These are phyloP conservation scores for Trichoderma breve DNA, from an alignment of 2,329 filamentous ascomycete species.

Conservation along the genomic window DNA sequence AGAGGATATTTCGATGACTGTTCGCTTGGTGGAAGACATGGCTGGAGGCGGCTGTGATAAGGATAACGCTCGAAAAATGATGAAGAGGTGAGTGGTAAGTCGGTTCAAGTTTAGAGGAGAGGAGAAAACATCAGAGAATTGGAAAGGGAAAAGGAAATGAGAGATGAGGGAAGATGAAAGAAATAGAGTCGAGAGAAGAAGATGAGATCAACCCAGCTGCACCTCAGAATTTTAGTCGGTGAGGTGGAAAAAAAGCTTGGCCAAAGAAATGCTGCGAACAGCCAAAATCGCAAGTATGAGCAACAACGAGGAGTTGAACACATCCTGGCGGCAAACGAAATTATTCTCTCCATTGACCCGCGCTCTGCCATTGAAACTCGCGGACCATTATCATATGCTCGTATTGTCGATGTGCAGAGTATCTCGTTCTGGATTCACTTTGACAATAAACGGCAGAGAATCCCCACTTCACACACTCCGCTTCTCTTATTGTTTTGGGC, in stretches of 20 bases:
- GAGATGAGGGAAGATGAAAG: not conserved
- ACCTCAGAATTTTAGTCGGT: not conserved
- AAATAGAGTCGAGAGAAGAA: too few relatives aligned
- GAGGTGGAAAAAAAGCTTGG: not conserved
- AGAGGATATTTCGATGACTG: constrained; percentile 10
- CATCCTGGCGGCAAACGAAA: not conserved
- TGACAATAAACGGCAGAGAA: not conserved
- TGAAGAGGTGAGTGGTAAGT: not conserved
- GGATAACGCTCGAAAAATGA: not conserved
- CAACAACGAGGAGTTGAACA: not conserved
- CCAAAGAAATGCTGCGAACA: not conserved
- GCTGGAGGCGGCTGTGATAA: not conserved
- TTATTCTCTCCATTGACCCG: not conserved
- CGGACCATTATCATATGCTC: not conserved
- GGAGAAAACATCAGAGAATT: not conserved
- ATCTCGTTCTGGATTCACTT: not conserved
- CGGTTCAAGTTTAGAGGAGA: not conserved
- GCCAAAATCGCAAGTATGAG: not conserved
- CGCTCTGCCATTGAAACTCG: not conserved
- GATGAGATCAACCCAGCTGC: not conserved
- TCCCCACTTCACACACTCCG: not conserved
- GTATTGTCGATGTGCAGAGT: not conserved
- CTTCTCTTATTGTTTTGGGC: not conserved
- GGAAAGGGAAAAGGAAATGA: too few relatives aligned
- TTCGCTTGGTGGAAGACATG: constrained; percentile 1